These are phyloP conservation scores for Ogataea philodendri DNA, from an alignment of 805 yeast species.

Conservation along the genomic window DNA sequence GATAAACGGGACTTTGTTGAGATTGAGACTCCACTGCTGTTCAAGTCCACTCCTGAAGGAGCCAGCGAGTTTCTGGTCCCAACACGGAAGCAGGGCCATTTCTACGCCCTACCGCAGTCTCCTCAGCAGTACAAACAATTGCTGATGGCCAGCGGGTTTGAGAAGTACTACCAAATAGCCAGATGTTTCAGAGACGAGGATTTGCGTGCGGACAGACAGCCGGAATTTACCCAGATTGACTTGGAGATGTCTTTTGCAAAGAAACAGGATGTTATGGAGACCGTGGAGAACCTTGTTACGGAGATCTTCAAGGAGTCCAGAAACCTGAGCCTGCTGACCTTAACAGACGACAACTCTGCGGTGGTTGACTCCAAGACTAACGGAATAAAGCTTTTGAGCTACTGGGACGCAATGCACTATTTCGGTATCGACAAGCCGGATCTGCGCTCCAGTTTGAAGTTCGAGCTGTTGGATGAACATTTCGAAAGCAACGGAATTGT, in stretches of 20 bases:
- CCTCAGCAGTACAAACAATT: conserved; percentile 98
- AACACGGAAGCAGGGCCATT: conserved; percentile 57
- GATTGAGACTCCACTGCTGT: conserved; percentile 87
- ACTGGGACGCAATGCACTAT: conserved; percentile 62
- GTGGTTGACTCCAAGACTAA: conserved; percentile 22
- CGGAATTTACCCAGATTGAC: conserved; percentile 97
- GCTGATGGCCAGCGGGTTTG: conserved; percentile 89
- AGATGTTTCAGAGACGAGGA: conserved; percentile 96
- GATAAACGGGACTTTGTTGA: conserved; percentile 59
- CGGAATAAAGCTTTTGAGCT: conserved; percentile 45
- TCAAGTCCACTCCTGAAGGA: conserved; percentile 97
- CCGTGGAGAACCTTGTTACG: conserved; percentile 57
- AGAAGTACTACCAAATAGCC: conserved; percentile 85
- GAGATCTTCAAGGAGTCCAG: conserved; percentile 55
- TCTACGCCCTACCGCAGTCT: conserved; percentile 94
- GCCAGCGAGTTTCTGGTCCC: conserved; percentile 96
- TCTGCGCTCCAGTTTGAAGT: conserved; percentile 58
- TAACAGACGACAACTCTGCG: conserved; percentile 31
- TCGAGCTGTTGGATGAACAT: conserved; percentile 46
- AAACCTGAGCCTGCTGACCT: conserved; percentile 37
- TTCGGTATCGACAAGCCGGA: conserved; percentile 97
- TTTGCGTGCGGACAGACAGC: conserved; percentile 90
- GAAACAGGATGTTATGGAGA: conserved; percentile 61
- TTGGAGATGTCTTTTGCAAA: conserved; percentile 85
- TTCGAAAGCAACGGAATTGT: conserved; percentile 36